Percentiles rank a stretch among this genome's conserved stretches.
phyloP scores from a whole-genome alignment of 306 rosid genomes.

The Vigna hirtella region DNA sequence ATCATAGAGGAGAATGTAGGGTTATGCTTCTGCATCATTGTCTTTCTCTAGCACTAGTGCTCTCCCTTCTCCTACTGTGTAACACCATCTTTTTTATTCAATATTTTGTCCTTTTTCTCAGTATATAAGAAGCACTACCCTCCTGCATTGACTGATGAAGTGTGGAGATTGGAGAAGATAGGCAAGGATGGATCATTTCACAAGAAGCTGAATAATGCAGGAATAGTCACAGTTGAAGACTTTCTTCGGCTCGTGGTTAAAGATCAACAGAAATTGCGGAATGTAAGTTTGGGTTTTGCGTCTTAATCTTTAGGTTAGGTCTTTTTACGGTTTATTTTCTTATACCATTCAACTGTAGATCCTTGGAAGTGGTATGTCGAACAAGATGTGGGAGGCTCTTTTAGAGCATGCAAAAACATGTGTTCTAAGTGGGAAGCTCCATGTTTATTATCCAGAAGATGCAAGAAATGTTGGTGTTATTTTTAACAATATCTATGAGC shows the following conservation, averaged over 20 bases:
- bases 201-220: slow-evolving; percentile 70
- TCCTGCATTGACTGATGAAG: slow-evolving; percentile 84
- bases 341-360: slow-evolving; percentile 65
- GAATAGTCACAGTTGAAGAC: slow-evolving; percentile 72
- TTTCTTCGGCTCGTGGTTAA: slow-evolving; percentile 90
- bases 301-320: slow-evolving; percentile 41
- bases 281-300: slow-evolving; percentile 61
- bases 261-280: slow-evolving; percentile 77
- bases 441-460: slow-evolving; percentile 93
- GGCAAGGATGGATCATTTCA: slow-evolving; percentile 99
- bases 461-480: slow-evolving; percentile 88
- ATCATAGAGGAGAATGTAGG: slow-evolving; percentile 99
- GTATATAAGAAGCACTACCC: slow-evolving; percentile 99
- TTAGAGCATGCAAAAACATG: slow-evolving; percentile 98
- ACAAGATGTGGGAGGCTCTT: slow-evolving; percentile 99
- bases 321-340: slow-evolving; percentile 29
- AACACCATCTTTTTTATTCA: slow-evolving; percentile 23
- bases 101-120: slow-evolving; percentile 52
- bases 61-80: slow-evolving; percentile 4
- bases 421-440: slow-evolving; percentile 80
- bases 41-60: slow-evolving; percentile 32
- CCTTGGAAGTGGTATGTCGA: slow-evolving; percentile 99
- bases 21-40: slow-evolving; percentile 40
- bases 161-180: slow-evolving; percentile 98
- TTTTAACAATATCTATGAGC: slow-evolving; percentile 87